Evolutionary conservation across 805 yeast species (phyloP).

Genomic region (Schwanniomyces sp.): DNA sequence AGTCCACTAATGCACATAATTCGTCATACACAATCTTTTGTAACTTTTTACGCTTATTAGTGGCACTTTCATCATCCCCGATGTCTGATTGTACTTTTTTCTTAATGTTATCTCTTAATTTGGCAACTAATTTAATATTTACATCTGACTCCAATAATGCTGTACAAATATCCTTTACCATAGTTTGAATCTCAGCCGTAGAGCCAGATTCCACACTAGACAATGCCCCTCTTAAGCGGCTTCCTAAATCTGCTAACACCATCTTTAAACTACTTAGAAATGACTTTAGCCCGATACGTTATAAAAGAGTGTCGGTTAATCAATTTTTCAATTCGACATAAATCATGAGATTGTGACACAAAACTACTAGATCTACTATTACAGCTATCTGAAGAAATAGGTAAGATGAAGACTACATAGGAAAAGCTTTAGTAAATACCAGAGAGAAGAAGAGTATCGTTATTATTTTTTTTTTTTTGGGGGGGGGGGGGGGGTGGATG

Average conservation of each 20-base stretch:
- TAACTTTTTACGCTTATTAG: constrained; percentile 71
- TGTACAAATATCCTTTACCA: constrained; percentile 85
- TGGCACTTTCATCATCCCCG: constrained; percentile 50
- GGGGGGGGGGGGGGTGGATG: too few species aligned
- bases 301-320: not conserved
- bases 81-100: constrained; percentile 54
- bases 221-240: constrained; percentile 42
- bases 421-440: too few species aligned
- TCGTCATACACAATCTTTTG: constrained; percentile 96
- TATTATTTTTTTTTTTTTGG: too few species aligned
- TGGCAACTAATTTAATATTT: constrained; percentile 78
- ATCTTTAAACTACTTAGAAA: constrained; percentile 12
- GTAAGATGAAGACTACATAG: too few species aligned
- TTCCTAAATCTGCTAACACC: constrained; percentile 49
- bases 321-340: not conserved
- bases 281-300: not conserved
- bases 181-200: constrained; percentile 37
- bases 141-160: constrained; percentile 95
- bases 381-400: too few species aligned
- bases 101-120: constrained; percentile 61
- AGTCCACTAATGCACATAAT: constrained; percentile 81
- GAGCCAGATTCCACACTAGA: constrained; percentile 42
- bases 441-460: too few species aligned
- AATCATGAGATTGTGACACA: not conserved
- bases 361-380: not conserved